These are phyloP conservation scores for Monilinia fructigena DNA, from an alignment of 2,329 filamentous ascomycete genomes.

Conservation along the genomic window DNA sequence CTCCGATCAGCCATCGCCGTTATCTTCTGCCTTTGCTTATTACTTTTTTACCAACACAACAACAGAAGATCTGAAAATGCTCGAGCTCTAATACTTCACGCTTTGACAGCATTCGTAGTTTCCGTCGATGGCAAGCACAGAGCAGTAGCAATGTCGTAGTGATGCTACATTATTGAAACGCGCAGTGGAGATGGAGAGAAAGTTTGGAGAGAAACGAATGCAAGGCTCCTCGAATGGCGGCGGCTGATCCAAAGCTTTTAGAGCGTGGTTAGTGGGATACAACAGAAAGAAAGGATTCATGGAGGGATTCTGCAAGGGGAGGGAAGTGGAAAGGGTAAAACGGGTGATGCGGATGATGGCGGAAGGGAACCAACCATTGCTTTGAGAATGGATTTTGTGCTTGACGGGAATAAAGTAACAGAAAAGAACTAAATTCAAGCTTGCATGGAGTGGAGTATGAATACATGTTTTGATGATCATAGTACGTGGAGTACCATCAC, in stretches of 20 bases:
- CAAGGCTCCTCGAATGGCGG: constrained; percentile 74
- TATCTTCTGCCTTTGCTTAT: constrained; percentile 74
- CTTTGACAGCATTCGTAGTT: constrained; percentile 70
- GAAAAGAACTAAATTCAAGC: not conserved
- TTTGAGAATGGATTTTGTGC: constrained; percentile 85
- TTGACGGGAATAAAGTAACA: constrained; percentile 43
- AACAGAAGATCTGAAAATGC: constrained; percentile 76
- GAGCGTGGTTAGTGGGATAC: constrained; percentile 71
- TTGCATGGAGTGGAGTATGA: not conserved
- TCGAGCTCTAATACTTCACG: constrained; percentile 67
- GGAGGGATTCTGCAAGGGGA: constrained; percentile 72
- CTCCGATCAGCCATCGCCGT: constrained; percentile 71
- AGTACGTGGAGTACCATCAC: not conserved
- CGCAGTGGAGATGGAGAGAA: constrained; percentile 62
- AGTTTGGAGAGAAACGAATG: constrained; percentile 69
- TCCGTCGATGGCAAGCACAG: constrained; percentile 48
- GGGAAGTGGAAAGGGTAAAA: constrained; percentile 46
- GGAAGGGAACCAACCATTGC: constrained; percentile 77
- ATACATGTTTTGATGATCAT: not conserved
- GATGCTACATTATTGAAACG: constrained; percentile 71
- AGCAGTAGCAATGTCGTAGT: constrained; percentile 70
- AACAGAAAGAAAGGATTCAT: constrained; percentile 69
- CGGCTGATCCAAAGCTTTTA: constrained; percentile 72
- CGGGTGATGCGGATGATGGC: constrained; percentile 45
- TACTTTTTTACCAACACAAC: constrained; percentile 68